Base-by-base conservation (phyloP, 2,329 filamentous ascomycete genomes). In the Ophiostoma sp. region DNA sequence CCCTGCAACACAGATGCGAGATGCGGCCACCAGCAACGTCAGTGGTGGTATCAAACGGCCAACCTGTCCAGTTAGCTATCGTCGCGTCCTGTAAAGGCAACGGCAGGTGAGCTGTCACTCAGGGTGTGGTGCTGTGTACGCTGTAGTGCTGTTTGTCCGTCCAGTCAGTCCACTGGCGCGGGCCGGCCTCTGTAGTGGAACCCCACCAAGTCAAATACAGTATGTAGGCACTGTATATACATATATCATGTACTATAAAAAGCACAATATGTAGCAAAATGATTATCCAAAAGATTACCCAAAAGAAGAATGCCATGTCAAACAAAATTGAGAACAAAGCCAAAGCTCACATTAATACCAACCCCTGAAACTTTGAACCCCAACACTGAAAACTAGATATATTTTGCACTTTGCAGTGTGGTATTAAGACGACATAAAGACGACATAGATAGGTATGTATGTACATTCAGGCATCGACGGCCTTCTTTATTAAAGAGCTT, bases 401-500 rank as follows among this genome's bases (percentile, higher is more conserved):
- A 66, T 52, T 60, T 60, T 68, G 52, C 57, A 33, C 57, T 36
- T 65, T 62, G 27, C 31, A 64, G 62, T 39, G 62, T 27, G 20
- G 66, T 67, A 70, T 70, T 67, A 70, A 27, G 36, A 69, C 65
- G 13, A 44, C 54, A 54, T 69, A 66, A 70, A 27, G 36, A 69
- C 65, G 13, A 44, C 54, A 54, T 69, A 66, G 31, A 65, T 44
- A 15, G 23, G n/a, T 31, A 57, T 65, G 68, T 69, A 69, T 68
- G 68, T 71, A 71, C 68, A 70, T 67, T 71, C 52, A 66, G 52
- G 60, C 64, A 27, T 35, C 66, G n/a, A 39, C 23, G 65, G 70
- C 70, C 70, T 71, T 68, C 54, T 68, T 44, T 67, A 69, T 64
- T 67, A 68, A 68, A 67, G 54, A 71, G 64, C 69, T 67, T 68